These are phyloP conservation scores for Tothia fuscella DNA, from an alignment of 2,329 filamentous ascomycete genomes.

Conservation along the genomic window DNA sequence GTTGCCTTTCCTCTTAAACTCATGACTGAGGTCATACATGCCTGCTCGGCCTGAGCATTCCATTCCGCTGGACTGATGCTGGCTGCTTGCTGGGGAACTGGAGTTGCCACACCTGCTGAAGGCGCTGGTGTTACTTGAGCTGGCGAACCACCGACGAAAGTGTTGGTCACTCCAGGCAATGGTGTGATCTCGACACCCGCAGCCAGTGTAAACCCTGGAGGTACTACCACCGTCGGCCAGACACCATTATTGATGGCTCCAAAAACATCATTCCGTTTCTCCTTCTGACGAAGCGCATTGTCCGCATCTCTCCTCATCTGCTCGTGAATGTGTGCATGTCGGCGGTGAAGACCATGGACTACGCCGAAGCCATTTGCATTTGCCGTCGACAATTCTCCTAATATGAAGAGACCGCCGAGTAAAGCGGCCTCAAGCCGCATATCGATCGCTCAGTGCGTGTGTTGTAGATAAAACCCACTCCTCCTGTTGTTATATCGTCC, in stretches of 20 bases:
- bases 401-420: slow-evolving; percentile 1
- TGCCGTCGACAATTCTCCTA: background rate
- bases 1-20: slow-evolving; percentile 43
- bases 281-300: background rate
- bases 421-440: slow-evolving; percentile 10
- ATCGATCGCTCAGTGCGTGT: slow-evolving; percentile 6
- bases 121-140: background rate
- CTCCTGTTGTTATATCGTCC: background rate
- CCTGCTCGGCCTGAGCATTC: slow-evolving; percentile 30
- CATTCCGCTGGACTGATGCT: slow-evolving; percentile 15
- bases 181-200: slow-evolving; percentile 8
- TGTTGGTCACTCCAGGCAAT: background rate
- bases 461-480: background rate
- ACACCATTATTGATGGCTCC: slow-evolving; percentile 7
- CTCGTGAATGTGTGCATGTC: slow-evolving; percentile 6
- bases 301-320: slow-evolving; percentile 9
- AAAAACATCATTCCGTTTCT: slow-evolving; percentile 10
- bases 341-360: background rate
- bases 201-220: slow-evolving; percentile 10
- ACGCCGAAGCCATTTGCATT: background rate
- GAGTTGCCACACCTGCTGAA: slow-evolving; percentile 7
- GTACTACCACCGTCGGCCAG: slow-evolving; percentile 10
- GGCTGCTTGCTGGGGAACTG: slow-evolving; percentile 4
- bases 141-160: background rate
- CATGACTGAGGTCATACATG: slow-evolving; percentile 47